Base-by-base conservation (phyloP, 257 asterid species). In the Solanum chilense region DNA sequence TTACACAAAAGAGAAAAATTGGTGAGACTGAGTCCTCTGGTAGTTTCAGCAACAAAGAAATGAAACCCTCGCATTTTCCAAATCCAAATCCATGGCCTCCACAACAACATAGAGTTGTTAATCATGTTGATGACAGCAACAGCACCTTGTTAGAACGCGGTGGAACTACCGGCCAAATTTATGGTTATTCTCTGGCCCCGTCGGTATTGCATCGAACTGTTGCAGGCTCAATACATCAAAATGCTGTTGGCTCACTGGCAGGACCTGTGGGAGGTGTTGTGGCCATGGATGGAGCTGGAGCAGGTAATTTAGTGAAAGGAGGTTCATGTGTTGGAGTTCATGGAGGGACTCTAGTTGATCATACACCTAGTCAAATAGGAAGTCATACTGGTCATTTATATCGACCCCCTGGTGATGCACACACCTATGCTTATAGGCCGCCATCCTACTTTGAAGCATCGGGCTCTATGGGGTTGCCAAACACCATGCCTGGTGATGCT, bases 1-100 rank as follows among this genome's bases (percentile, higher is more conserved):
- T 52, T 35, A 93, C 88, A 20, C 91, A 90, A 37, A 95, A 94
- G 90, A 91, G 98, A 90, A 96, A 90, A 89, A 58, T 90, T 62
- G 91, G 84, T 7, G 98, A 92, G 86, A 66, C 82, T 0, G 93
- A 92, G 73, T 68, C 62, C 3, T 77, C 62, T 44, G 39, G 62
- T 77, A 77, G 64, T 89, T 35, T 90, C 31, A 93, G 86, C 89
- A 71, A 52, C 89, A 93, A 88, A 85, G 96, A 94, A 84, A 87
- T 89, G 64, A 95, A 93, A 88, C 94, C 93, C 5, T 42, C 87
- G n/a, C 94, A 94, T 35, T 88, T 90, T 76, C 37, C 60, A 42
- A 76, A 77, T 41, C 56, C 35, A 41, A 76, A 77, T 82, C 95
- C 90, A 41, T 90, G 88, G 70, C 87, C 86, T n/a, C 39, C 20